A percentile compares a stretch with the other conserved stretches of the same genome.
These are phyloP conservation scores for Boechera retrofracta DNA, from an alignment of 345 rosid species.

Conservation along the genomic window DNA sequence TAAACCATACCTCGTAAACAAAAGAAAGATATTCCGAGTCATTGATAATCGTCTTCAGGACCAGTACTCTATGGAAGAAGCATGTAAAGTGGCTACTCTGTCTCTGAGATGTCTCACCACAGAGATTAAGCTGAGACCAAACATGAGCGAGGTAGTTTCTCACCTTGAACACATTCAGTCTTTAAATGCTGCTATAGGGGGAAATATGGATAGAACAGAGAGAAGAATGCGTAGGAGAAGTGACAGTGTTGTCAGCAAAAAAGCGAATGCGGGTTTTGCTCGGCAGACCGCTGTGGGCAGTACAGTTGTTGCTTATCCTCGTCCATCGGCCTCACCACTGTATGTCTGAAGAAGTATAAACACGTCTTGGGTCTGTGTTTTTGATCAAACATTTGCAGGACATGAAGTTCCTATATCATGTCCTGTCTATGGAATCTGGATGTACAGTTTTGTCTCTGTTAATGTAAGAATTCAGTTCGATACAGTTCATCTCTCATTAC, in stretches of 20 bases:
- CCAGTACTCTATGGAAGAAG: conserved; percentile 70
- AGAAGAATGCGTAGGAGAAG: conserved; percentile 46
- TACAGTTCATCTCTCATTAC: conserved; percentile 13
- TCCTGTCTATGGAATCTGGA: conserved; percentile 20
- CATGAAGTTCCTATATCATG: conserved; percentile 11
- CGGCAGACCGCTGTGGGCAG: conserved; percentile 34
- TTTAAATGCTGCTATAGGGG: conserved; percentile 26
- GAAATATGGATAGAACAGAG: conserved; percentile 27
- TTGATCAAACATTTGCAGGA: conserved; percentile 34
- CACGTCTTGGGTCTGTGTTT: conserved; percentile 33
- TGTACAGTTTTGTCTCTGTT: conserved; percentile 41
- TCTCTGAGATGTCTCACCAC: conserved; percentile 43
- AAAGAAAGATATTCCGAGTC: conserved; percentile 72
- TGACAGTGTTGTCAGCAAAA: conserved; percentile 38
- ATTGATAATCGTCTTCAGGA: conserved; percentile 91
- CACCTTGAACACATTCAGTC: conserved; percentile 45
- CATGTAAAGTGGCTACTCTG: conserved; percentile 43
- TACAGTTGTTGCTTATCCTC: conserved; percentile 45
- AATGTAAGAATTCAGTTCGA: conserved; percentile 15
- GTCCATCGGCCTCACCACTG: conserved; percentile 40
- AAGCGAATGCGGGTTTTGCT: conserved; percentile 36
- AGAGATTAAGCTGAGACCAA: conserved; percentile 44
- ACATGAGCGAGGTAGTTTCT: conserved; percentile 43
- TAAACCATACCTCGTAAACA: conserved; percentile 79
- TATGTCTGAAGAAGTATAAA: conserved; percentile 35